Evolutionary conservation across 129 eudicot genomes (phyloP), one percentile per base, ranked within the genome.

Genomic region (Gnaphalium uliginosum): DNA sequence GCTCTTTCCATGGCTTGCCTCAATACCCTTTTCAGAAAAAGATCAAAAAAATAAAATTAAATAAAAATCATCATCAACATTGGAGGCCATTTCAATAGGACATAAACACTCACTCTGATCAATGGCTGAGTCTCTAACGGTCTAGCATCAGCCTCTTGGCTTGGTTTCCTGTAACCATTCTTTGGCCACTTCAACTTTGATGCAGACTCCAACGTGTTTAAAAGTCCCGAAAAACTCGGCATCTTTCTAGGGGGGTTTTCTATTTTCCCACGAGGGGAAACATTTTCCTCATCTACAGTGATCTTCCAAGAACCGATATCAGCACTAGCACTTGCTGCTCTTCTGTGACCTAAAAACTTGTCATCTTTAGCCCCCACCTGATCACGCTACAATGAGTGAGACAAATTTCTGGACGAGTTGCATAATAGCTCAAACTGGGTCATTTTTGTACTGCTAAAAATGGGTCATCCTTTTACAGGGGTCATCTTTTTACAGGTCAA

Each of bases 261-360:
- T 56, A 68, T 65, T 24, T 82, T 81, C 70, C 66, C 81, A 65
- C 24, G 68, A 74, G 63, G 18, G n/a, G 59, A 46, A 61, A 75
- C 9, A 5, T 75, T 75, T 6, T 81, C 87, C 27, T 85, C 87
- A 65, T 76, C 69, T 59, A 90, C 84, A 0, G 72, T 79, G 72
- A 93, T 90, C 37, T 83, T 86, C 92, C 90, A 90, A 5, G 89
- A 68, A 61, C 89, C 71, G 32, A 88, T 88, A 37, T 93, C 90
- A 73, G 96, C 90, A 84, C 87, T 76, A 6, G 92, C 95, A 85
- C 98, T 93, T 53, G 95, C 95, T 6, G 95, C 78, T 78, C 98
- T 93, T 61, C 95, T 76, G 68, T 93, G 98, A 5, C 90, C 89
- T 5, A 67, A 35, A 57, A 77, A 69, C 79, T 85, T 90, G 25